phyloP scores from a whole-genome alignment of 176 grass and related monocot species.

The Carex parvula region DNA sequence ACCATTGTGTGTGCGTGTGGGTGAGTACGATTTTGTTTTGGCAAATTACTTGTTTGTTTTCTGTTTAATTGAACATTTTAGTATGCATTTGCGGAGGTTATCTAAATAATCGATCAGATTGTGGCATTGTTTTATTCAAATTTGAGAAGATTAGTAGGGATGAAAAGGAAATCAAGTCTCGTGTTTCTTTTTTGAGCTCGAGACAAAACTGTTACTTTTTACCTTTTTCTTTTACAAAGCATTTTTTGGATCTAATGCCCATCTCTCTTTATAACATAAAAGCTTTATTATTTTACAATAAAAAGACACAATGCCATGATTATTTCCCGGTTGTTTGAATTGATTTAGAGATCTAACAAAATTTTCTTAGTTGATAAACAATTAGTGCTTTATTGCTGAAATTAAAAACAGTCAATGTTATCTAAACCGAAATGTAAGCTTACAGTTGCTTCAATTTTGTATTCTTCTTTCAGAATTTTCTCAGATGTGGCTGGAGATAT shows the following conservation, averaged over 20 bases:
- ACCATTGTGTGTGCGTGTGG: not conserved
- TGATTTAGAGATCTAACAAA: conserved; percentile 12
- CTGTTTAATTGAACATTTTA: not conserved
- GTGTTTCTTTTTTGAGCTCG: conserved; percentile 22
- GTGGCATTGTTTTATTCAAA: conserved; percentile 12
- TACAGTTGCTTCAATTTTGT: conserved; percentile 13
- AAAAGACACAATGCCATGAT: conserved; percentile 21
- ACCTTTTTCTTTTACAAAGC: conserved; percentile 32
- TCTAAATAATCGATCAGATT: not conserved
- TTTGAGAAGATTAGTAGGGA: not conserved
- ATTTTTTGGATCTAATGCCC: conserved; percentile 32
- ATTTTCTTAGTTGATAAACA: not conserved
- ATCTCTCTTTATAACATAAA: conserved; percentile 20
- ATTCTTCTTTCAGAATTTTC: conserved; percentile 74
- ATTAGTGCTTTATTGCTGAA: not conserved
- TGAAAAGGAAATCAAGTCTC: conserved; percentile 4
- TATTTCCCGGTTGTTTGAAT: conserved; percentile 19
- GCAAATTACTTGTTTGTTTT: conserved; percentile 6
- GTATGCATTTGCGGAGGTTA: not conserved
- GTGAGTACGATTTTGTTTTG: not conserved
- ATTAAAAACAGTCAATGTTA: not conserved
- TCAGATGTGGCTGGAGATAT: conserved; percentile 90
- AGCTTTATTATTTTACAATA: conserved; percentile 28
- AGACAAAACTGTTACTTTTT: conserved; percentile 24
- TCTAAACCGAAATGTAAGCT: not conserved